Evolutionary conservation across 1,139 yeast species (phyloP), one percentile per base, ranked within the genome.

Genomic region (Debaryomyces coudertii): DNA sequence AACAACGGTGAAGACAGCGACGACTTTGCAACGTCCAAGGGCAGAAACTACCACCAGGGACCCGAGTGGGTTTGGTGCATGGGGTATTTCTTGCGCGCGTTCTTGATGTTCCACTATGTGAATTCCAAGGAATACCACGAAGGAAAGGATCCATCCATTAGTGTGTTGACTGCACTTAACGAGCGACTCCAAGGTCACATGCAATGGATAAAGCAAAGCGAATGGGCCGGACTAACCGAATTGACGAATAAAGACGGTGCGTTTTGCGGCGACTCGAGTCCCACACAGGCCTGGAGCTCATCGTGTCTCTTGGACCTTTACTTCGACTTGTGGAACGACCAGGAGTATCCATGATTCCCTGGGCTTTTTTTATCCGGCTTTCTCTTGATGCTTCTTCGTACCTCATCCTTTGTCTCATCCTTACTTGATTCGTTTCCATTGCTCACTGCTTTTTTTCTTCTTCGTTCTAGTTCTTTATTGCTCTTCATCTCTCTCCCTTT

Each of bases 11-110:
- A 80, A 40, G 98, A 93, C 59, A 82, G 80, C 44, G 81, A 78
- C 7, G 97, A 93, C 63, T 93, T 90, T 73, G 90, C 95, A 1
- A 90, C 98, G 0, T 77, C 98, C 5, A 90, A 90, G 67, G 99
- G 99, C 15, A 79, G 98, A 58, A 93, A 93, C 67, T 93, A 93
- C 65, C 99, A 93, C 65, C 98, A 93, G 68, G 99, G 99, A 2
- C 99, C 99, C 1, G 99, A 93, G 63, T 93, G 99, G 99, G 85
- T 88, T 18, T 93, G 98, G 97, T 82, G 85, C 50, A 76, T 78
- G 33, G 99, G 99, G 1, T 90, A 82, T 67, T 92, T 89, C 62
- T 68, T 93, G 54, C 78, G 97, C 51, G 96, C 98, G 0, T 83
- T 75, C 61, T 68, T 77, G 40, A 63, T 69, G 43, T 83, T 87